Base-by-base conservation (phyloP, 768 basidiomycete genomes). In the Psilocybe cubensis region DNA sequence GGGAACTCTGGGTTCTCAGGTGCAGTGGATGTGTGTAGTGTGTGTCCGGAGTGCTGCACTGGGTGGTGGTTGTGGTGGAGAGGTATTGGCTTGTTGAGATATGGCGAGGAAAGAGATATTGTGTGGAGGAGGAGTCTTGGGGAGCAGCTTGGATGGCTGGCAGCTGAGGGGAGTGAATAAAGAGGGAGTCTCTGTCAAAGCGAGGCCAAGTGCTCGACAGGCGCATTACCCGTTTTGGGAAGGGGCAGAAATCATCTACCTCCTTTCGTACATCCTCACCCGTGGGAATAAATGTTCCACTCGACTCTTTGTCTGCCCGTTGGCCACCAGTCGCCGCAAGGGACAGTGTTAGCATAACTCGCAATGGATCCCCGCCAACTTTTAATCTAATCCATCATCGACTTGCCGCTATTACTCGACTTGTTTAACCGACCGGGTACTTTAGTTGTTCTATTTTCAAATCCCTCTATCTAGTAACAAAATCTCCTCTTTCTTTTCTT, bases 181-280 rank as follows among this genome's bases (percentile, higher is more conserved):
- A 54, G 57, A 45, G 33, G 33, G 17, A 21, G 47, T 54, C 44
- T 52, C 44, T 46, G 51, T 48, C 56, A 59, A 63, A 64, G 56
- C 59, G 54, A 59, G 65, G 63, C 51, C 27, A 54, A 58, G 47
- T 56, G 58, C 60, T 68, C 66, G 69, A 68, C 71, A 65, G 70
- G 72, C 72, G 68, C 66, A 65, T 66, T 73, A 75, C 66, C 69
- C 73, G 59, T 63, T 69, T 71, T 57, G 60, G 66, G 68, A 62
- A 49, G 12, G 29, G 5, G 41, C n/a, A 27, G 21, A 54, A 43
- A 41, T 41, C 20, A 58, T 58, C 52, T 64, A 51, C 56, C 60
- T 63, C 62, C 55, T 55, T 57, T 67, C 65, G 63, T 38, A 59
- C 63, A 56, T 53, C 35, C 28, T 38, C 25, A 52, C 33, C 62